Conservation (phyloP, 805 yeast species). For the Myxozyma udenii region DNA sequence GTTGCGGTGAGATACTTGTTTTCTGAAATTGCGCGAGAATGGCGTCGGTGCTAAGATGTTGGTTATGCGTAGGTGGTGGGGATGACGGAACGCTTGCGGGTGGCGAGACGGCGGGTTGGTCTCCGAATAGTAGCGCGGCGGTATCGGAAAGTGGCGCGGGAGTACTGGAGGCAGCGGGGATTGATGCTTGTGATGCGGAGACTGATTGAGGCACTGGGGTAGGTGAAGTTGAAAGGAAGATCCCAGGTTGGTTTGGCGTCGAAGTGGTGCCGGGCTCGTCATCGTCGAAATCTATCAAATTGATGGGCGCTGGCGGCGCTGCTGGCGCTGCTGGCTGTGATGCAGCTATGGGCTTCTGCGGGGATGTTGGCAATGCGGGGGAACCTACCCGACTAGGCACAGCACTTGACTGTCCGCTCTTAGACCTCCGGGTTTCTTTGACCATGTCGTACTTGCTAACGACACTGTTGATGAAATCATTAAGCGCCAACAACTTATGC, state of each 20-base stretch:
- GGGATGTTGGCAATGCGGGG: neutral
- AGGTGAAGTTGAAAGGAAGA: constrained; percentile 20
- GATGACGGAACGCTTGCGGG: neutral
- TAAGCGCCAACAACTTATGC: constrained; percentile 60
- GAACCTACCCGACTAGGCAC: constrained; percentile 9
- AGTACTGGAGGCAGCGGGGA: neutral
- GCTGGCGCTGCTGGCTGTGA: constrained; percentile 27
- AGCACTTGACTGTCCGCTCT: constrained; percentile 6
- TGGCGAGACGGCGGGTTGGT: neutral
- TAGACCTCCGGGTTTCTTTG: constrained; percentile 50
- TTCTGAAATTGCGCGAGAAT: constrained; percentile 7
- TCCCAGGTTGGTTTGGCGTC: no score
- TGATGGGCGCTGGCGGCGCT: constrained; percentile 43
- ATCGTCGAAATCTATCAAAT: constrained; percentile 72
- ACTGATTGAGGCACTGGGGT: constrained; percentile 10
- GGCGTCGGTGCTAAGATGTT: neutral
- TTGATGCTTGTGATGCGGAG: constrained; percentile 1
- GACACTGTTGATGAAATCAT: constrained; percentile 70
- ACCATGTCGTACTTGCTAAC: constrained; percentile 63
- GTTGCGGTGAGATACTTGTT: neutral
- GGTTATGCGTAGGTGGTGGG: neutral
- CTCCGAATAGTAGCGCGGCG: neutral
- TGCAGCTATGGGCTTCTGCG: neutral
- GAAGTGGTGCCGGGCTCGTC: constrained; percentile 36
- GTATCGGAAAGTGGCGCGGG: constrained; percentile 1